These are phyloP conservation scores for Cicer yamashitae DNA, from an alignment of 306 rosid species.

Conservation along the genomic window DNA sequence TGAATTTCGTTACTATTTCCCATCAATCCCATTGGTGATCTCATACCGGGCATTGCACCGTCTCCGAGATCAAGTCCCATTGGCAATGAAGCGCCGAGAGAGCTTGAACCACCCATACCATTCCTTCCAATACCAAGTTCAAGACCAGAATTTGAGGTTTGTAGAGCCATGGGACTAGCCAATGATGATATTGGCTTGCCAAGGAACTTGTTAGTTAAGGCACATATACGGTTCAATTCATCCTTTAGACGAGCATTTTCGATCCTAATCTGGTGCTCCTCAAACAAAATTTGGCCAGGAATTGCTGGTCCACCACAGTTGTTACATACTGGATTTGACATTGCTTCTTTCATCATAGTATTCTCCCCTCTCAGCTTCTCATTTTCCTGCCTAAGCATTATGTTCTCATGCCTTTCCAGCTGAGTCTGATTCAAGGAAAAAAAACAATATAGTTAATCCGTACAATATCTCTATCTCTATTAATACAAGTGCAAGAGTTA, in stretches of 20 bases:
- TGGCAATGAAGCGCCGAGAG: constrained; percentile 42
- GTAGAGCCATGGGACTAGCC: constrained; percentile 58
- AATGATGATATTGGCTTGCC: constrained; percentile 78
- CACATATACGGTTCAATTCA: constrained; percentile 70
- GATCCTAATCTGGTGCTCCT: constrained; percentile 87
- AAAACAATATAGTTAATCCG: constrained; percentile 13
- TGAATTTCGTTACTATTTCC: constrained; percentile 54
- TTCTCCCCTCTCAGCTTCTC: constrained; percentile 95
- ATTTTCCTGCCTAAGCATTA: constrained; percentile 83
- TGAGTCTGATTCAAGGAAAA: constrained; percentile 73
- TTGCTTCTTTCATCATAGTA: constrained; percentile 81
- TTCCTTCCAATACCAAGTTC: constrained; percentile 85
- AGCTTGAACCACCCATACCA: constrained; percentile 59
- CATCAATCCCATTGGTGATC: constrained; percentile 56
- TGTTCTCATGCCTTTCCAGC: constrained; percentile 89
- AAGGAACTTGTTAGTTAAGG: constrained; percentile 76
- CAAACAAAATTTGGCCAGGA: constrained; percentile 85
- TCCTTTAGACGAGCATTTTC: constrained; percentile 89
- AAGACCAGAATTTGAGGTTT: constrained; percentile 58
- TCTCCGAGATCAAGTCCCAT: constrained; percentile 85
- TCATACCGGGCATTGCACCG: constrained; percentile 55
- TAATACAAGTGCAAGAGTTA: background rate
- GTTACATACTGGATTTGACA: constrained; percentile 77
- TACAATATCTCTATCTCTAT: constrained; percentile 21
- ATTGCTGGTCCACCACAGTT: constrained; percentile 91